A percentile compares a stretch with the other conserved stretches of the same genome.
Evolutionary conservation across 2,329 filamentous ascomycete genomes (phyloP).

Genomic region (Aspergillus quadricinctus): DNA sequence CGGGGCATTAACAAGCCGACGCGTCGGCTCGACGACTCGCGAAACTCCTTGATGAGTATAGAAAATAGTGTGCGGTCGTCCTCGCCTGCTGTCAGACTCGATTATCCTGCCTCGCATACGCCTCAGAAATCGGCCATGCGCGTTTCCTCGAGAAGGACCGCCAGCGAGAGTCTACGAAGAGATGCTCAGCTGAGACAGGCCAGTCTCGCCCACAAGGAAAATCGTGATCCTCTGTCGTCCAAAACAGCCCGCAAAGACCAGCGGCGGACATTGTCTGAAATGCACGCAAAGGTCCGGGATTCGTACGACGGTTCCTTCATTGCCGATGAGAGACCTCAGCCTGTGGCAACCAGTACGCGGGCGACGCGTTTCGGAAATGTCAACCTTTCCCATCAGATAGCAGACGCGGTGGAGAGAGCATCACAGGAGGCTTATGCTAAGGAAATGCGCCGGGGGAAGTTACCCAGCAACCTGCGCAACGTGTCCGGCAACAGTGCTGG

Average conservation of each 20-base stretch:
- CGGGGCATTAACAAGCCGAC: slow-evolving; percentile 44
- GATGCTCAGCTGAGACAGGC: slow-evolving; percentile 39
- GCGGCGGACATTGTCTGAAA: slow-evolving; percentile 51
- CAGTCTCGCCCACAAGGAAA: slow-evolving; percentile 39
- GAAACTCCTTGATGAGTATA: slow-evolving; percentile 46
- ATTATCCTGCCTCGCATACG: slow-evolving; percentile 32
- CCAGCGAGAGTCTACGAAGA: slow-evolving; percentile 37
- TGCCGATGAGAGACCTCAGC: slow-evolving; percentile 47
- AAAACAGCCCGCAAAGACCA: slow-evolving; percentile 33
- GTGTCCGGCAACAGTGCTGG: slow-evolving; percentile 26
- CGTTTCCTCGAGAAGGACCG: slow-evolving; percentile 24
- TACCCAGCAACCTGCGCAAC: slow-evolving; percentile 20
- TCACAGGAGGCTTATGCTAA: slow-evolving; percentile 32
- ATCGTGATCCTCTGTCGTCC: slow-evolving; percentile 34
- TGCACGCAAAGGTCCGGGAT: slow-evolving; percentile 50
- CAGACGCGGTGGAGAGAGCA: slow-evolving; percentile 36
- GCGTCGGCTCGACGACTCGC: slow-evolving; percentile 45
- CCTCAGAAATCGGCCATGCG: slow-evolving; percentile 33
- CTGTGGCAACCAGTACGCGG: slow-evolving; percentile 40
- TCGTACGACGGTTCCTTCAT: slow-evolving; percentile 51
- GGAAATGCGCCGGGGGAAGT: slow-evolving; percentile 26
- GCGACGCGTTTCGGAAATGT: slow-evolving; percentile 53
- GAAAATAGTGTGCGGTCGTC: slow-evolving; percentile 42
- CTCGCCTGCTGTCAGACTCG: slow-evolving; percentile 37
- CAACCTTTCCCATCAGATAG: slow-evolving; percentile 40